phyloP scores from a whole-genome alignment of 2,329 filamentous ascomycete genomes.

The Myriosclerotinia scirpicola region DNA sequence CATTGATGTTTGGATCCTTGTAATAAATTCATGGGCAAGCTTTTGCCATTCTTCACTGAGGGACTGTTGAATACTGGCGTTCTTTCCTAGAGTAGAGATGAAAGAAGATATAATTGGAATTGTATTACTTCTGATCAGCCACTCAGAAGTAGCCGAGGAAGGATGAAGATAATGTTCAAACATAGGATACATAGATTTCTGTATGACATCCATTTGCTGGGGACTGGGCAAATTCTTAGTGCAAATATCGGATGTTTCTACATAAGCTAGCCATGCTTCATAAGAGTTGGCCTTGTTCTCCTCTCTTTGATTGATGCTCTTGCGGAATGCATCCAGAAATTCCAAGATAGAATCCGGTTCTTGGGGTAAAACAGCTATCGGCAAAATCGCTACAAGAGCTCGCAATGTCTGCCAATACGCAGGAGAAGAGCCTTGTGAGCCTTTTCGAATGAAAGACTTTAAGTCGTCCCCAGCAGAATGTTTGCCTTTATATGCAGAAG shows the following conservation, averaged over 20 bases:
- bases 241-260: conserved; percentile 60
- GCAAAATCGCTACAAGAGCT: conserved; percentile 58
- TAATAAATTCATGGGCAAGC: conserved; percentile 61
- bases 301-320: conserved; percentile 70
- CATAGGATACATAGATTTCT: conserved; percentile 54
- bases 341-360: conserved; percentile 55
- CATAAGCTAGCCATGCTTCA: conserved; percentile 74
- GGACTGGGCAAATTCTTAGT: conserved; percentile 48
- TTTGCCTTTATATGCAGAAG: conserved; percentile 54
- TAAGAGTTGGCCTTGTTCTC: conserved; percentile 69
- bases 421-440: conserved; percentile 73
- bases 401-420: conserved; percentile 73
- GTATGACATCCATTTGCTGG: conserved; percentile 47
- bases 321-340: conserved; percentile 66
- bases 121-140: conserved; percentile 30
- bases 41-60: conserved; percentile 61
- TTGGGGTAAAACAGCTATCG: conserved; percentile 54
- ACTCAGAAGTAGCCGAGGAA: conserved; percentile 27
- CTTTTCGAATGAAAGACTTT: conserved; percentile 72
- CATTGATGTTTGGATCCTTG: conserved; percentile 69
- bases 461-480: conserved; percentile 58
- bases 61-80: conserved; percentile 47
- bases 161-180: conserved; percentile 53
- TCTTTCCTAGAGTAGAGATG: conserved; percentile 46
- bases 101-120: conserved; percentile 48